These are phyloP conservation scores for Dactylella cylindrospora DNA, from an alignment of 2,329 filamentous ascomycete genomes.

Conservation along the genomic window DNA sequence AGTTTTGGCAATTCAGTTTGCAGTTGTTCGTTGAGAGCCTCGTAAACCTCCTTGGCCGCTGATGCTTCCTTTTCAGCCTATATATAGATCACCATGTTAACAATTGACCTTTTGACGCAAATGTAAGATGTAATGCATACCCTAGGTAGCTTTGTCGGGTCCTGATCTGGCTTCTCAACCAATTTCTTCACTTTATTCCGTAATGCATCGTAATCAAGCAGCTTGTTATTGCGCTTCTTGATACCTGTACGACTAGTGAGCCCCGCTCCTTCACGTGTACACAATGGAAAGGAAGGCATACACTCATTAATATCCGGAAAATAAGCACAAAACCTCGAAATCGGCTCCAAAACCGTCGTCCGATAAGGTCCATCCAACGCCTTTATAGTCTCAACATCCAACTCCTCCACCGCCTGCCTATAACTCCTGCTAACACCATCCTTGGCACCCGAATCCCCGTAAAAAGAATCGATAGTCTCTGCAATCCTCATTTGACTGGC, in stretches of 20 bases:
- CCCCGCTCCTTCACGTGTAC: neutral
- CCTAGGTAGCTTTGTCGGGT: slow-evolving; percentile 90
- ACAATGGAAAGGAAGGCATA: slow-evolving; percentile 52
- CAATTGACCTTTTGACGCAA: too few relatives aligned
- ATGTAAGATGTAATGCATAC: slow-evolving; percentile 10
- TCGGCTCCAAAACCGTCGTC: slow-evolving; percentile 93
- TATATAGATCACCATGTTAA: neutral
- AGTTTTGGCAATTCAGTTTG: slow-evolving; percentile 90
- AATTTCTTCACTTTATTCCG: slow-evolving; percentile 95
- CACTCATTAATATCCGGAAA: slow-evolving; percentile 99
- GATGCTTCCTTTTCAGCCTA: slow-evolving; percentile 89
- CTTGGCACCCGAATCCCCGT: slow-evolving; percentile 89
- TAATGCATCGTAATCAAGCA: slow-evolving; percentile 95
- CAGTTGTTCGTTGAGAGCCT: slow-evolving; percentile 95
- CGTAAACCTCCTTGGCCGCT: slow-evolving; percentile 88
- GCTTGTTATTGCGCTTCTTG: slow-evolving; percentile 97
- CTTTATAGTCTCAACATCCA: slow-evolving; percentile 98
- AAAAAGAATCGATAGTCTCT: slow-evolving; percentile 98
- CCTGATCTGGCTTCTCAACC: slow-evolving; percentile 97
- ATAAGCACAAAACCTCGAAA: slow-evolving; percentile 93
- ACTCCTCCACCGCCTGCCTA: slow-evolving; percentile 96
- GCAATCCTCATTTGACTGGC: slow-evolving; percentile 99
- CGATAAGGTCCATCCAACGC: slow-evolving; percentile 94
- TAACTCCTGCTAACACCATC: slow-evolving; percentile 96
- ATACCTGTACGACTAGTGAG: slow-evolving; percentile 62